phyloP scores from a whole-genome alignment of 352 stramenopile species.

The Globisporangium recalcitrans region DNA sequence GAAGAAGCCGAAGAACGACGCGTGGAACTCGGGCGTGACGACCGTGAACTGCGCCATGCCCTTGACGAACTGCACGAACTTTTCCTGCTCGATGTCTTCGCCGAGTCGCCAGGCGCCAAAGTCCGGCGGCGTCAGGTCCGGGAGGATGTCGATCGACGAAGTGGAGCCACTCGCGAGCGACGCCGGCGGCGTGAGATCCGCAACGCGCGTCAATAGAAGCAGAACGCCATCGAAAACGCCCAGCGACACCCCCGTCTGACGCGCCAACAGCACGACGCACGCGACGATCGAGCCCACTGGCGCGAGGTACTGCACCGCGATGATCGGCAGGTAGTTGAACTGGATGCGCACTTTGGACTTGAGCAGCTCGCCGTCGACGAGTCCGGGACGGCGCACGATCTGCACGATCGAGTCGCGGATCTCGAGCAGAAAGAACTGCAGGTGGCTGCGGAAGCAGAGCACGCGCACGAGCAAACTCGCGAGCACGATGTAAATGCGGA shows the following conservation, averaged over 20 bases:
- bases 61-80: slow-evolving; percentile 47
- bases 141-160: slow-evolving; percentile 22
- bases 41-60: slow-evolving; percentile 63
- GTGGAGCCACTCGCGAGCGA: slow-evolving; percentile 16
- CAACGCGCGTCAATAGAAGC: slow-evolving; percentile 22
- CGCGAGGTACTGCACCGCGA: slow-evolving; percentile 75
- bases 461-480: slow-evolving; percentile 41
- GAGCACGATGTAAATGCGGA: slow-evolving; percentile 52
- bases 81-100: slow-evolving; percentile 39
- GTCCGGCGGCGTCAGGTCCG: slow-evolving; percentile 30
- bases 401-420: slow-evolving; percentile 60
- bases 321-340: slow-evolving; percentile 80
- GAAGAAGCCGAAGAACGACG: slow-evolving; percentile 58
- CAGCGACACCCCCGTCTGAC: slow-evolving; percentile 51
- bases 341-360: slow-evolving; percentile 70
- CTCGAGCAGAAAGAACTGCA: slow-evolving; percentile 77
- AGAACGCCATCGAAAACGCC: slow-evolving; percentile 29
- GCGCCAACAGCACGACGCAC: slow-evolving; percentile 40
- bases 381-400: slow-evolving; percentile 44
- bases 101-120: slow-evolving; percentile 56
- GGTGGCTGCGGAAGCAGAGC: slow-evolving; percentile 50
- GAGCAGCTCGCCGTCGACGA: slow-evolving; percentile 51
- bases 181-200: slow-evolving; percentile 12
- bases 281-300: slow-evolving; percentile 40
- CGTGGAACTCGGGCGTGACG: slow-evolving; percentile 52